Base-by-base conservation (phyloP, 2,329 filamentous ascomycete genomes). In the Botrytis byssoidea region DNA sequence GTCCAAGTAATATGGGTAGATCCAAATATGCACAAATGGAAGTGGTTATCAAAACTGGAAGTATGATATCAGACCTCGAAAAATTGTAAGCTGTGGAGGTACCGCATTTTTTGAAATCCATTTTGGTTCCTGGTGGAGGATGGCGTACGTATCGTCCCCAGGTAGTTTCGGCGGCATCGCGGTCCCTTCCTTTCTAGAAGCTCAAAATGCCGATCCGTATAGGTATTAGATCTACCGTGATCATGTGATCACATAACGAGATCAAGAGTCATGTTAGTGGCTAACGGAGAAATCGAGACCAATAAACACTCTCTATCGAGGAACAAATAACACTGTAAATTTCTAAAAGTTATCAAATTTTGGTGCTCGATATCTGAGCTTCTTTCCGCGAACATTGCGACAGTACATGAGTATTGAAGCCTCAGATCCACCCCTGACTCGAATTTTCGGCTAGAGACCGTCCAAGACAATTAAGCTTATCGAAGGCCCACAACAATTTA, bases 41-140 rank as follows among this genome's bases (percentile, higher is more conserved):
- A 18, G 51, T 59, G 20, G 32, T 25, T 68, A 42, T 48, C 32
- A 40, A 35, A 29, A 57, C 42, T 29, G 35, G 25, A 69, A 61
- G 32, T 51, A 73, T 73, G 71, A 73, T 69, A 73, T 73, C 71
- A 73, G 37, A 44, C 55, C n/a, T 61, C 29, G 5, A 48, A 73
- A 69, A 12, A 40, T 66, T 35, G 14, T 40, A 37, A 59, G 35
- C 14, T 71, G n/a, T 67, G 70, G 70, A 73, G 64, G 51, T 71
- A 37, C 60, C 59, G 35, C 16, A 48, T 20, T 73, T 42, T 51
- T 44, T 42, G 55, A 42, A 55, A 40, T 32, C 14, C 29, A 42
- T 55, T 51, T 29, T 48, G 64, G 32, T 73, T 59, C 59, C 29
- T 44, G 63, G 37, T 72, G 64, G 40, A 72, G 25, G 63, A 61